Base-by-base conservation (phyloP, 2,329 filamentous ascomycete species). In the Truncatella angustata region DNA sequence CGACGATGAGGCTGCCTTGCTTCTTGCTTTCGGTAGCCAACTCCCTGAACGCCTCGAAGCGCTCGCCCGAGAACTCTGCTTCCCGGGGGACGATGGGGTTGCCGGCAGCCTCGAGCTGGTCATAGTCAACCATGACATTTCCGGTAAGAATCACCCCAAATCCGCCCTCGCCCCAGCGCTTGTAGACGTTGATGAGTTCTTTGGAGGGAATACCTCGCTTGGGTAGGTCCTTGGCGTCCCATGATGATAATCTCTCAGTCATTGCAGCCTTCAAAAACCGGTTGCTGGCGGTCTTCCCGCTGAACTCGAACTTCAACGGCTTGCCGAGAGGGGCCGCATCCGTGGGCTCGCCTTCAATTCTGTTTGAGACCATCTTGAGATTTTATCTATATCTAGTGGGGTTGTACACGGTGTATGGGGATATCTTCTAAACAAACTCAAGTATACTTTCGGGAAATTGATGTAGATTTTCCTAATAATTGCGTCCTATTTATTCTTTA, bases 261-360 rank as follows among this genome's bases (percentile, higher is more conserved):
- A 85, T 83, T 32, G 82, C 78, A 5, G 70, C 80, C 63, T 85
- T 85, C 54, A 84, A 61, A 63, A 84, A 82, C 21, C 81, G 73
- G 60, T 84, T 85, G 4, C 72, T 71, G 2, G 80, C 81, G 5
- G 73, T 77, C 49, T 70, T 74, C 54, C 74, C 72, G 40, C 75
- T 74, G 63, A 75, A 76, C 18, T 66, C 57, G 56, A 73, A 76
- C 9, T 65, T 53, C 30, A 76, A 62, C 3, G 72, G 68, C 40
- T 66, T 49, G 11, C 61, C 70, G 18, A 75, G 57, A 14, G 63
- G 43, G 5, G 23, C 26, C 28, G 43, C 24, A 32, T 46, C 43
- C 9, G 43, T 32, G 12, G 5, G 6, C 26, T 46, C 43, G 6
- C 43, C 43, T 46, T 46, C 24, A 34, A 30, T 11, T 32, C 43